A percentile compares a stretch with the other conserved stretches of the same genome.
phyloP scores from a whole-genome alignment of 2,329 filamentous ascomycete species.

The Epichloe baconii region DNA sequence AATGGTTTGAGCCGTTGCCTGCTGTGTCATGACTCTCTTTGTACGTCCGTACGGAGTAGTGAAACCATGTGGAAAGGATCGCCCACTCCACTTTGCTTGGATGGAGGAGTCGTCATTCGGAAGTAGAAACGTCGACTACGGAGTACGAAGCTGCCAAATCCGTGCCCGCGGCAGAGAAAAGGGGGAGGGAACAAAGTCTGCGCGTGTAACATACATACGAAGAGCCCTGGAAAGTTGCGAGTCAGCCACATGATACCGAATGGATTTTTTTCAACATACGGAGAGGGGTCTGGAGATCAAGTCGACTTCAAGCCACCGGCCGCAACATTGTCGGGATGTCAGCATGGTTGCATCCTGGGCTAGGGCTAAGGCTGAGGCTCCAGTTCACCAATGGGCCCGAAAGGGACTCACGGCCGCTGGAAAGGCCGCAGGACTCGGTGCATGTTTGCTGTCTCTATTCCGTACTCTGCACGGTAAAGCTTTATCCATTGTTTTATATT shows the following conservation, averaged over 20 bases:
- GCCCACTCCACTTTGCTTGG: too few relatives aligned
- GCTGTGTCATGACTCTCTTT: neutral
- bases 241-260: neutral
- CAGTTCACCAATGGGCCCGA: neutral
- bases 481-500: too few relatives aligned
- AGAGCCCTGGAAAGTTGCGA: neutral
- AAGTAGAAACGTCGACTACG: neutral
- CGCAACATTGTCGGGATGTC: neutral
- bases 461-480: too few relatives aligned
- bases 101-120: too few relatives aligned
- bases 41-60: neutral
- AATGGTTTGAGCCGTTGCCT: neutral
- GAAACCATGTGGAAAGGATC: neutral
- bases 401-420: neutral
- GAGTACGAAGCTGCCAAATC: neutral
- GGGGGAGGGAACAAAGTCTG: neutral
- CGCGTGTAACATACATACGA: neutral
- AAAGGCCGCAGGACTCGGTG: neutral
- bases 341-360: neutral
- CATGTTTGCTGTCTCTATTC: neutral
- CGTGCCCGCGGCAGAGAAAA: neutral
- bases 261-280: neutral
- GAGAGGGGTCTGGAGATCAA: neutral
- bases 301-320: neutral
- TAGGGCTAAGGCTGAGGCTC: neutral